Base-by-base conservation (phyloP, 2,329 filamentous ascomycete species). In the Arthroderma sp. region DNA sequence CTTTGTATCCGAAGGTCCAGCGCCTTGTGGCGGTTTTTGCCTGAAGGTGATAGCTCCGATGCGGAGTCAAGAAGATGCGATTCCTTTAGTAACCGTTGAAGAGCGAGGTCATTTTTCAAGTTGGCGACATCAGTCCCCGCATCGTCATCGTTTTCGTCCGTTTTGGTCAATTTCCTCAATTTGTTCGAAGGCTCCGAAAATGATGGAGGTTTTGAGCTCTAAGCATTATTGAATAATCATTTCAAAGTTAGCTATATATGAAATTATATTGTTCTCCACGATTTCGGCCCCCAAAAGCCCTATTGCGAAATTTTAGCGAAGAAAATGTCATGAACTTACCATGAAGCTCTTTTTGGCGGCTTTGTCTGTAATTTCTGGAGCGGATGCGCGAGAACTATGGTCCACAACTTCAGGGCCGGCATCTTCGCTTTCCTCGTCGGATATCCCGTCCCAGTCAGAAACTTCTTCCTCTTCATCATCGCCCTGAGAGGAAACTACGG, bases 11-110 rank as follows among this genome's bases (percentile, higher is more conserved):
- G 83, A 52, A 95, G 67, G 62, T 96, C 89, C 4, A 83, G 77
- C 0, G 88, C 85, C 62, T 84, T 85, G 53, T 86, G 79, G 30
- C 88, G 78, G 54, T 83, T 82, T 55, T 79, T 80, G 44, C 88
- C 88, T 22, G 74, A 69, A 11, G 73, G 70, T 38, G 74, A 71
- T 9, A 98, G 78, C 34, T 86, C 88, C 44, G 94, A 78, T 62
- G 96, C 91, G 63, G 95, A 88, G 61, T 88, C 87, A 11, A 96
- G 73, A 50, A 96, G 80, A 65, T 94, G 87, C 0, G 88, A 95
- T 71, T 98, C 91, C 54, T 82, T 75, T 47, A 98, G 78, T 36
- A 98, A 78, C 39, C 87, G 82, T 62, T 95, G 89, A 9, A 98
- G 77, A 32, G 86, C 88, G 45, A 95, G 78, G 63, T 98, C 91